These are phyloP conservation scores for Spraguea lophii DNA, from an alignment of 371 early-diverging fungal genomes.

Conservation along the genomic window DNA sequence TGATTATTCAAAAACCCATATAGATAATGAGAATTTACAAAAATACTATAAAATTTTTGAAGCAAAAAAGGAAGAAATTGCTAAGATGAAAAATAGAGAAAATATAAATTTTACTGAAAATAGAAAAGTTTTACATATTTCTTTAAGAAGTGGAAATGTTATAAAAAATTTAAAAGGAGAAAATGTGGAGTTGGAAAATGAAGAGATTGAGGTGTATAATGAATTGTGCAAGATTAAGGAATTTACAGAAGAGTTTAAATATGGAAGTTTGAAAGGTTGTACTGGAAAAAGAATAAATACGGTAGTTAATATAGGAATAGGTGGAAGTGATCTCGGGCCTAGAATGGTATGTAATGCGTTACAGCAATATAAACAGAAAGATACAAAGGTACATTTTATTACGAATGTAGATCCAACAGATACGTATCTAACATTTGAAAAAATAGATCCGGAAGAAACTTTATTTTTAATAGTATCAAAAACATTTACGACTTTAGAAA, in stretches of 20 bases:
- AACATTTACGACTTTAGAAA: constrained; percentile 95
- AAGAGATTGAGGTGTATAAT: constrained; percentile 56
- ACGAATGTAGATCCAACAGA: constrained; percentile 93
- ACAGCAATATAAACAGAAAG: constrained; percentile 56
- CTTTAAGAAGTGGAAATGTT: constrained; percentile 65
- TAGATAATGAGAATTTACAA: constrained; percentile 11
- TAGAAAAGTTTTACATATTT: constrained; percentile 79
- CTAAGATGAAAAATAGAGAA: constrained; percentile 75
- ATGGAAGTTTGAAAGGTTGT: constrained; percentile 71
- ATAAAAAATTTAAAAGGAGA: constrained; percentile 59
- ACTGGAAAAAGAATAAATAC: constrained; percentile 74
- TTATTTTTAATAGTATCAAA: constrained; percentile 88
- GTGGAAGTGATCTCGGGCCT: constrained; percentile 96
- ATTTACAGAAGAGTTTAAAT: constrained; percentile 59
- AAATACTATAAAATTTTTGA: constrained; percentile 6
- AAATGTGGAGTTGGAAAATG: constrained; percentile 22
- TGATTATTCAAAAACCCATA: constrained; percentile 44
- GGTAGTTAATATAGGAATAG: constrained; percentile 93
- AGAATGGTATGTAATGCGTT: constrained; percentile 90
- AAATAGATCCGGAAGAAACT: constrained; percentile 63
- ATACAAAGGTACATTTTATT: constrained; percentile 68
- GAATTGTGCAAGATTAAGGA: constrained; percentile 73
- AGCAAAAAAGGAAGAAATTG: constrained; percentile 23
- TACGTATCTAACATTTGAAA: constrained; percentile 64
- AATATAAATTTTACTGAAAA: constrained; percentile 89